Conservation (phyloP, 2,329 filamentous ascomycete species). For the Sporothrix dimorphospora region DNA sequence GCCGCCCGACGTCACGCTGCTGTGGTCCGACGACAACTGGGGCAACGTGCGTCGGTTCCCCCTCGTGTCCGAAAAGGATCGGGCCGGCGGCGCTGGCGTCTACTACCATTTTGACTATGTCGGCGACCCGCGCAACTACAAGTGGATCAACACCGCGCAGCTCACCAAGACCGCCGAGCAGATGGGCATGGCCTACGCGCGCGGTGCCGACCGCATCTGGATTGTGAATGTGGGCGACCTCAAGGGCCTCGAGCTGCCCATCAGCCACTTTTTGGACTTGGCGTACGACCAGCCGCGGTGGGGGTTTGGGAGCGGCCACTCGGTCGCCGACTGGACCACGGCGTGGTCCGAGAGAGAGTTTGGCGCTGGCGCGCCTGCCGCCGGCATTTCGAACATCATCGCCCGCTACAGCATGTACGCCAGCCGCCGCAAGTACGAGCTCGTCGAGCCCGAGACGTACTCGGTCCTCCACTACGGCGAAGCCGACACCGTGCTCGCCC, state of each 20-base stretch:
- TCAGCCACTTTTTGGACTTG: conserved; percentile 69
- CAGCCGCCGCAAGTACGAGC: conserved; percentile 64
- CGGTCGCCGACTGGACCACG: conserved; percentile 56
- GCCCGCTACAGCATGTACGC: conserved; percentile 60
- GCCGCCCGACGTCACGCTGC: conserved; percentile 67
- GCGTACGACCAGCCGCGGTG: conserved; percentile 65
- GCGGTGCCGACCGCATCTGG: conserved; percentile 64
- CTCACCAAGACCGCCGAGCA: conserved; percentile 63
- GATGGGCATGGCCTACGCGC: conserved; percentile 62
- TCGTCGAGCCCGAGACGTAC: conserved; percentile 61
- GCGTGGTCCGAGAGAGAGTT: conserved; percentile 60
- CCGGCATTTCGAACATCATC: conserved; percentile 53
- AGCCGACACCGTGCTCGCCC: conserved; percentile 58
- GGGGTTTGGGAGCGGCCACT: conserved; percentile 52
- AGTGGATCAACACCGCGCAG: conserved; percentile 68
- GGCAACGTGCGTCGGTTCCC: conserved; percentile 67
- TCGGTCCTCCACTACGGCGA: conserved; percentile 67
- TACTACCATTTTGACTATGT: conserved; percentile 65
- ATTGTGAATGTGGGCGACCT: conserved; percentile 69
- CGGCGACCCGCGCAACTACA: conserved; percentile 52
- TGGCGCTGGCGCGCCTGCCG: conserved; percentile 48
- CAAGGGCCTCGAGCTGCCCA: conserved; percentile 66
- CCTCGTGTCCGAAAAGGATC: conserved; percentile 59
- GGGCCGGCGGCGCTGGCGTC: conserved; percentile 65
- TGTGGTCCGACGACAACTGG: conserved; percentile 73